Conservation (phyloP, 331 rosid species). For the Prunus yedoensis region DNA sequence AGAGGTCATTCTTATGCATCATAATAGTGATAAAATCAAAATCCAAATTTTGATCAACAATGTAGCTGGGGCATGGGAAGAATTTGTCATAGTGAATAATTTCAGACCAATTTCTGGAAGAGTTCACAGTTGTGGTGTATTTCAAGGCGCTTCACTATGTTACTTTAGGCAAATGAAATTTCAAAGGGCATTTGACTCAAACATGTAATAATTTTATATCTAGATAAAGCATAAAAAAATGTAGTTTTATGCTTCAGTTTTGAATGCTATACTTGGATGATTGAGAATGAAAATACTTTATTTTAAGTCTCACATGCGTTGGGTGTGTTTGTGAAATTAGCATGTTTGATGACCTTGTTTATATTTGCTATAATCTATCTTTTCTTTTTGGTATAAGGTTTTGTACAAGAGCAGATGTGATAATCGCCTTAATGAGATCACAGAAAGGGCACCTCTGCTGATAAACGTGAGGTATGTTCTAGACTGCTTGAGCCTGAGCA, state of each 20-base stretch:
- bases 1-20: not conserved
- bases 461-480: slow-evolving; percentile 73
- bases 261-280: not conserved
- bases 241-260: not conserved
- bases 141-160: not conserved
- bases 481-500: slow-evolving; percentile 14
- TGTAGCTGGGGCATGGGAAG: not conserved
- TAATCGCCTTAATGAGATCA: slow-evolving; percentile 82
- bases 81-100: not conserved
- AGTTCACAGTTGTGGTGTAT: not conserved
- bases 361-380: slow-evolving; percentile 5
- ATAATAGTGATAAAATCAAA: not conserved
- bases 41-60: not conserved
- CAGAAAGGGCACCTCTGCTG: slow-evolving; percentile 78
- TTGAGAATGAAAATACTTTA: slow-evolving; percentile 1
- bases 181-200: not conserved
- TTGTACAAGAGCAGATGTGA: slow-evolving; percentile 99
- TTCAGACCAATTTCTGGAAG: not conserved
- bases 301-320: not conserved
- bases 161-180: not conserved
- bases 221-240: not conserved
- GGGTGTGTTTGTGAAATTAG: not conserved
- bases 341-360: not conserved
- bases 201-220: not conserved
- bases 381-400: slow-evolving; percentile 47